Conservation (phyloP, 208 protist species). For the Borovskyia barvae region DNA sequence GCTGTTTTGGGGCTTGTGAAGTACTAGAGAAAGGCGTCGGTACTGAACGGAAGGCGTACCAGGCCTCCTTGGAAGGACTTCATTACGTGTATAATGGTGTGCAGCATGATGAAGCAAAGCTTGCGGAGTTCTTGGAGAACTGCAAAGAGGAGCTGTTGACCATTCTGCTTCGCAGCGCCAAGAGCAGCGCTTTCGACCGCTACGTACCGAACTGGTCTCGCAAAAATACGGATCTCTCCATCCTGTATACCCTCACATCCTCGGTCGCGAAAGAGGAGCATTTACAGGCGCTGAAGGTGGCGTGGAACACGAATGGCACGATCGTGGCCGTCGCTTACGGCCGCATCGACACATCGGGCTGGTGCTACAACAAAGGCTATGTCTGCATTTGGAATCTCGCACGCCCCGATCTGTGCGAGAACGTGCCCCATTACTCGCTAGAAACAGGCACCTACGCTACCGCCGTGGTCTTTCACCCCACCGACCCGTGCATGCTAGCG, state of each 20-base stretch:
- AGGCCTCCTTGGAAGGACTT: slow-evolving; percentile 66
- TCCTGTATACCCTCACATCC: slow-evolving; percentile 65
- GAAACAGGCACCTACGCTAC: slow-evolving; percentile 81
- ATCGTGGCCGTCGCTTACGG: slow-evolving; percentile 89
- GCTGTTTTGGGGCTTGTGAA: slow-evolving; percentile 47
- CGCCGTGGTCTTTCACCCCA: slow-evolving; percentile 85
- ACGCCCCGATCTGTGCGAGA: slow-evolving; percentile 54
- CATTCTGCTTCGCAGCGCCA: slow-evolving; percentile 69
- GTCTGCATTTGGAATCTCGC: slow-evolving; percentile 85
- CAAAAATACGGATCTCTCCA: slow-evolving; percentile 57
- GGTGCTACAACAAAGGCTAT: slow-evolving; percentile 82
- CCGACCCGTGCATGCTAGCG: slow-evolving; percentile 63
- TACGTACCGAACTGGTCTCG: slow-evolving; percentile 86
- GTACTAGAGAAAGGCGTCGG: slow-evolving; percentile 70
- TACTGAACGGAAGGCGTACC: slow-evolving; percentile 37
- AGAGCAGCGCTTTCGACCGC: slow-evolving; percentile 74
- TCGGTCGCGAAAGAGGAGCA: slow-evolving; percentile 56
- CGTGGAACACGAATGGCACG: slow-evolving; percentile 83
- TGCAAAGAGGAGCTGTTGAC: slow-evolving; percentile 48
- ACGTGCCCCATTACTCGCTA: slow-evolving; percentile 69
- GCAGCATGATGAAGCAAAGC: slow-evolving; percentile 49
- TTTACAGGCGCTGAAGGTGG: slow-evolving; percentile 65
- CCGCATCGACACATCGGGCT: slow-evolving; percentile 78
- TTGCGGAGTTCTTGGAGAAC: slow-evolving; percentile 63
- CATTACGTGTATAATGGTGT: slow-evolving; percentile 79